Base-by-base conservation (phyloP, 345 rosid species). In the Lagerstroemia speciosa region DNA sequence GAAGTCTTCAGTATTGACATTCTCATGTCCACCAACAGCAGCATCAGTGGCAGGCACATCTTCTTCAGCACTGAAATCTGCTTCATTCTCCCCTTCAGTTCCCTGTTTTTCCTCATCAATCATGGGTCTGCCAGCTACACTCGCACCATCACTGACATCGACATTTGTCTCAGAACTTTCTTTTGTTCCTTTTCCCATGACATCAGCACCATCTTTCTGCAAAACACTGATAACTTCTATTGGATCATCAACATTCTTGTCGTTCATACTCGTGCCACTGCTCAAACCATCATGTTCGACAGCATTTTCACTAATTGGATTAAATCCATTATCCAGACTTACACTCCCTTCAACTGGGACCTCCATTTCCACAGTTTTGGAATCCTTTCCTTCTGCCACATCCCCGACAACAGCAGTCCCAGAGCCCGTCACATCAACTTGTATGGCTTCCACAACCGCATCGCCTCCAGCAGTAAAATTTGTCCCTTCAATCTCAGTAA, bases 271-370 rank as follows among this genome's bases (percentile, higher is more conserved):
- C 17, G 24, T 36, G 31, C 37, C 64, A 24, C 5, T 31, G 36
- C 32, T 38, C 26, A 69, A 31, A n/a, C 55, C 60, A 43, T n/a
- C 60, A 41, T 70, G 58, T 15, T 67, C 55, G 15, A 38, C 81
- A 15, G 69, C 78, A 64, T 62, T 76, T 64, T 46, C 52, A 37
- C 68, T 77, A 73, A 78, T 68, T 34, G 67, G 77, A 70, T 83
- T 80, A 77, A 85, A 82, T 61, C 78, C 83, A 80, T 83, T 85
- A 67, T 79, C 83, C 76, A 84, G 55, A 32, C 74, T 69, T 24
- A 62, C 74, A 57, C 48, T 52, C 66, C 34, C 63, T 26, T 32
- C 73, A 67, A 74, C 75, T 7, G 72, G 65, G 69, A 64, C 68
- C 37, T 69, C 85, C 69, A 69, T 64, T 66, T 67, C 85, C 53